Evolutionary conservation across 1,139 yeast genomes (phyloP), one percentile per base, ranked within the genome.

Genomic region (Maudiozyma humilis): DNA sequence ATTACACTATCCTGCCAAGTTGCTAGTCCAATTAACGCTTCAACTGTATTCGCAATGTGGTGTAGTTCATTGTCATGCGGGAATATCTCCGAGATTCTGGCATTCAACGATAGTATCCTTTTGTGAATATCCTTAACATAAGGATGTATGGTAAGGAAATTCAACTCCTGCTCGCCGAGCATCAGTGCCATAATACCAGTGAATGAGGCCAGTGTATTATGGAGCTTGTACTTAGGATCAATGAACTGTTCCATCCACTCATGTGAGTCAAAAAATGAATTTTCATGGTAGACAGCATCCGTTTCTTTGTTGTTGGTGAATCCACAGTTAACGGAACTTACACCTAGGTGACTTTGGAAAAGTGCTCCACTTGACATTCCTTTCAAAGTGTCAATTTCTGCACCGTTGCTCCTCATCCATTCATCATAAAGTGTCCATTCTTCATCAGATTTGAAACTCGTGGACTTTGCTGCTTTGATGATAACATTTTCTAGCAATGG

Each of bases 251-350:
- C 65, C 63, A 80, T 66, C 81, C 84, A 80, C 45, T 71, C 60
- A 43, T 67, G 66, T 6, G 81, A 72, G 55, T 81, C 87, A 54
- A 70, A 79, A 44, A 70, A 71, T 7, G 88, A 79, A 57, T 80
- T 80, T 45, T 68, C 65, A 49, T 78, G 83, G 50, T 73, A 71
- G 10, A 78, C 65, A 38, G 75, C 73, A 53, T 70, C 71, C 3
- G 45, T 42, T 4, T 27, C 31, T 1, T 55, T 60, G 50, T 66
- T 53, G n/a, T 52, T 56, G 3, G 43, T 45, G 51, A 72, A 75
- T 13, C 69, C 69, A 47, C 73, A 57, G 35, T 66, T 63, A 2
- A 72, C 60, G 1, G 75, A 66, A 0, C 81, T 79, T 12, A 76
- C 65, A 1, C 79, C 80, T 37, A 75, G 48, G 51, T 70, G 70